Evolutionary conservation across 352 stramenopile genomes (phyloP).

Genomic region (Phytophthora litchii): DNA sequence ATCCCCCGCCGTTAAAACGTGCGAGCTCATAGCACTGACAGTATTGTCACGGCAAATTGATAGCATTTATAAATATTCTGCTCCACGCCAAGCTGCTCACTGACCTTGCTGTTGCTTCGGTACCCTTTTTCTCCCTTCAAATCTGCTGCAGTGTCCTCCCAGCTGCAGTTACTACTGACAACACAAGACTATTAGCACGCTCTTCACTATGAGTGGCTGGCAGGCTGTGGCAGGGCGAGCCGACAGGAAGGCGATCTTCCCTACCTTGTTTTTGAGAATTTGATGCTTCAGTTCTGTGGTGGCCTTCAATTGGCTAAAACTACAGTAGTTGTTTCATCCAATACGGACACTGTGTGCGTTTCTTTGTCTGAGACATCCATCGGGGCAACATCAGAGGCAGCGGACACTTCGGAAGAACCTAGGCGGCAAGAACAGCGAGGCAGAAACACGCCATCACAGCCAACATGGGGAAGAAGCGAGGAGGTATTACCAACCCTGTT

Average conservation of each 20-base stretch:
- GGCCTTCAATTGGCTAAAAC: slow-evolving; percentile 11
- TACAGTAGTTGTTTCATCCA: slow-evolving; percentile 4
- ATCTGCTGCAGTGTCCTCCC: slow-evolving; percentile 3
- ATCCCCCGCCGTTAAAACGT: slow-evolving; percentile 69
- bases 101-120: slow-evolving; percentile 5
- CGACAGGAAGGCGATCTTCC: slow-evolving; percentile 17
- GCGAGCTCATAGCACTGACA: slow-evolving; percentile 53
- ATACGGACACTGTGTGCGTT: slow-evolving; percentile 2
- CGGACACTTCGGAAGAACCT: slow-evolving; percentile 17
- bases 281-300: not conserved
- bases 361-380: slow-evolving; percentile 20
- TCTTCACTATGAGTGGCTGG: not conserved
- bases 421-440: not conserved
- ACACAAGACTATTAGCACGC: not conserved
- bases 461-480: slow-evolving; percentile 72
- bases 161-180: slow-evolving; percentile 9
- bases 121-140: not conserved
- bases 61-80: slow-evolving; percentile 19
- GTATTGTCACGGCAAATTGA: slow-evolving; percentile 18
- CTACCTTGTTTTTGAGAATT: slow-evolving; percentile 8
- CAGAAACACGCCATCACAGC: not conserved
- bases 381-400: slow-evolving; percentile 9
- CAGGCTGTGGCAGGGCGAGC: not conserved
- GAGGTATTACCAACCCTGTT: slow-evolving; percentile 36
- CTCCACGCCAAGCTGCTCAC: slow-evolving; percentile 10